Percentiles rank a stretch among this genome's conserved stretches.
These are phyloP conservation scores for Prunus persica DNA, from an alignment of 306 rosid genomes.

Conservation along the genomic window Prunus_persica_NCBIv2 NC_034009.1:43532501-43533000, in stretches of 20 bases:
- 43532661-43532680: not conserved
- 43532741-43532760: not conserved
- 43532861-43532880: no score
- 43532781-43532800: no score
- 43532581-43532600: no score
- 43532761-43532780: no score
- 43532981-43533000: not conserved
- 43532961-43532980: not conserved
- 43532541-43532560: not conserved
- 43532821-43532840: no score
- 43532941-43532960: not conserved
- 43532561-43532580: not conserved
- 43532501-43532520: not conserved
- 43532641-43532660: not conserved
- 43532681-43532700: not conserved
- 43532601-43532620: not conserved
- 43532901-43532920: no score
- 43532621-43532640: not conserved
- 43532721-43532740: not conserved
- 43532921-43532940: not conserved
- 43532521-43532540: not conserved
- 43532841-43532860: no score
- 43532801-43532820: no score
- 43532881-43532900: no score
- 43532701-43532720: not conserved